phyloP scores from a whole-genome alignment of 768 basidiomycete species.

The Coprinopsis strossmayeri region DNA sequence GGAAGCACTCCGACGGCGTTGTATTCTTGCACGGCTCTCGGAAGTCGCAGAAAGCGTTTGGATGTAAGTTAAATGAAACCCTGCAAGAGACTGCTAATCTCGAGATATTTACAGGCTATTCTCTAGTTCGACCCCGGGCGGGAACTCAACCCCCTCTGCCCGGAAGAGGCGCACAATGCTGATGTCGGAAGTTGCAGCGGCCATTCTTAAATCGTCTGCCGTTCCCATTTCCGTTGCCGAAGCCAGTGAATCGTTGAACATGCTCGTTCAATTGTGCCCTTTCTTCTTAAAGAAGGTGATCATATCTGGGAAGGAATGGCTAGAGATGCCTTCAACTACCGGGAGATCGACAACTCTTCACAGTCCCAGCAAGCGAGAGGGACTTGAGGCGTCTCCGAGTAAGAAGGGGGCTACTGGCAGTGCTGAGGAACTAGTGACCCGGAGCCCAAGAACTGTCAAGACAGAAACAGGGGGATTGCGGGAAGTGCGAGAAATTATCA shows the following conservation, averaged over 20 bases:
- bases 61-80: constrained; percentile 51
- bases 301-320: constrained; percentile 52
- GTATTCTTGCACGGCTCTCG: constrained; percentile 67
- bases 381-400: constrained; percentile 43
- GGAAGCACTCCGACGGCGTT: constrained; percentile 72
- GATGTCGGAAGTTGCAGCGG: constrained; percentile 54
- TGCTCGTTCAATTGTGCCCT: constrained; percentile 66
- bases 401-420: constrained; percentile 48
- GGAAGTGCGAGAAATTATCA: constrained; percentile 76
- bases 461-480: constrained; percentile 68
- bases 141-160: constrained; percentile 44
- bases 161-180: constrained; percentile 73
- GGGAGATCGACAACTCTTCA: constrained; percentile 19
- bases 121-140: constrained; percentile 47
- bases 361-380: constrained; percentile 35
- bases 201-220: constrained; percentile 74
- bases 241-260: constrained; percentile 64
- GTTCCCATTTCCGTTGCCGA: constrained; percentile 75
- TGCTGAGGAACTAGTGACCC: constrained; percentile 50
- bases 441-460: constrained; percentile 71
- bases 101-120: constrained; percentile 52
- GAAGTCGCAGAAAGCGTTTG: constrained; percentile 85
- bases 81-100: background rate
- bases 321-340: constrained; percentile 48
- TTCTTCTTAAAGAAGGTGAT: constrained; percentile 69